Percentiles rank a stretch among this genome's conserved stretches.
Evolutionary conservation across 495 filamentous ascomycete genomes (phyloP).

Genomic region (Cryomyces antarcticus): DNA sequence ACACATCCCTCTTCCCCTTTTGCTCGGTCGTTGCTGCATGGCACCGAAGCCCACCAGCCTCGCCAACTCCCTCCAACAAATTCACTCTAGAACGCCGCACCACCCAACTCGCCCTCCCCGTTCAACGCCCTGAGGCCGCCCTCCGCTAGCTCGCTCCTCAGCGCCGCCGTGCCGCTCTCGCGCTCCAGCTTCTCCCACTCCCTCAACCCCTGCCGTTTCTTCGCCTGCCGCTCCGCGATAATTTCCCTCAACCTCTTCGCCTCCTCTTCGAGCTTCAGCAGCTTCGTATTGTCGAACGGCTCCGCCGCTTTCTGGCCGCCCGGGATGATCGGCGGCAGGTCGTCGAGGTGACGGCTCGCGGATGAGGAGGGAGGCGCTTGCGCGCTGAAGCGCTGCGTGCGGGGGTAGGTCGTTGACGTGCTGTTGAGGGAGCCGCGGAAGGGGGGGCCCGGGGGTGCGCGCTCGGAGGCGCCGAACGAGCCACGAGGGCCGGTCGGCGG

Average conservation of each 20-base stretch:
- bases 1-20: no score
- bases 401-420: conserved; percentile 27
- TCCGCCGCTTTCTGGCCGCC: conserved; percentile 34
- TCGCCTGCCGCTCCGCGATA: conserved; percentile 32
- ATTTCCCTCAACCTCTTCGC: conserved; percentile 31
- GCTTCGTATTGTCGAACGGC: conserved; percentile 9
- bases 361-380: not conserved
- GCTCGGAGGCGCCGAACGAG: not conserved
- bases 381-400: conserved; percentile 26
- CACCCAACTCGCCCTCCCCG: conserved; percentile 27
- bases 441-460: conserved; percentile 1
- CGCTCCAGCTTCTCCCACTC: conserved; percentile 41
- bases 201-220: conserved; percentile 28
- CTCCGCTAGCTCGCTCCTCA: conserved; percentile 42
- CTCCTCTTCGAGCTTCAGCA: conserved; percentile 29
- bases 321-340: conserved; percentile 27
- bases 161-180: conserved; percentile 35
- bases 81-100: conserved; percentile 3
- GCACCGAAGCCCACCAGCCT: no score
- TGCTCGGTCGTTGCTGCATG: no score
- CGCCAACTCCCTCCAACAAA: no score
- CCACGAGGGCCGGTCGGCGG: conserved; percentile 7
- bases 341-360: conserved; percentile 25
- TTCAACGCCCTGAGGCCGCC: conserved; percentile 35
- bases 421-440: conserved; percentile 28